Percentiles rank a stretch among this genome's conserved stretches.
Conservation (phyloP, 495 filamentous ascomycete species). For the Geopyxis carbonaria region DNA sequence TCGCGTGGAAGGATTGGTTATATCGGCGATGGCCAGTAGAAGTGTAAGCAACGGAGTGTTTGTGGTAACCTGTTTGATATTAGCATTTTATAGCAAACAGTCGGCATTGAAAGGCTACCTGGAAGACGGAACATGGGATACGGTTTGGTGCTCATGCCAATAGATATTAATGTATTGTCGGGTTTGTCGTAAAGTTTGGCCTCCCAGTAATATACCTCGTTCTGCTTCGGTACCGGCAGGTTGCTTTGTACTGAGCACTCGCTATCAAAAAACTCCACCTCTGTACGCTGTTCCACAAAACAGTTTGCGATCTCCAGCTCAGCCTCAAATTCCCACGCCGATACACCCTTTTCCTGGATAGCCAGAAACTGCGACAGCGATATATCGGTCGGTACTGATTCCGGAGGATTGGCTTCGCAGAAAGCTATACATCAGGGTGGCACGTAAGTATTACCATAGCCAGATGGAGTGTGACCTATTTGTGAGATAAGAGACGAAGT, state of each 20-base stretch:
- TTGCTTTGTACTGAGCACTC: constrained; percentile 97
- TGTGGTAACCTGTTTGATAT: constrained; percentile 55
- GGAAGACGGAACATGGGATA: constrained; percentile 90
- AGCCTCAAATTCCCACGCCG: constrained; percentile 96
- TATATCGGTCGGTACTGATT: constrained; percentile 90
- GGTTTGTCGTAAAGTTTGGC: constrained; percentile 97
- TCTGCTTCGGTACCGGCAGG: constrained; percentile 90
- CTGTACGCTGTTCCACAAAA: constrained; percentile 88
- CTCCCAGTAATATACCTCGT: constrained; percentile 99
- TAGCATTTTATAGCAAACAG: constrained; percentile 8
- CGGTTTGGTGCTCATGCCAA: constrained; percentile 89
- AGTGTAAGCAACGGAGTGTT: constrained; percentile 74
- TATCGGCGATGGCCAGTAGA: constrained; percentile 72
- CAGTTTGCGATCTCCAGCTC: constrained; percentile 98
- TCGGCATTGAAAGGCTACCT: constrained; percentile 38
- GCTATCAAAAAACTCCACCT: constrained; percentile 96
- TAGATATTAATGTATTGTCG: constrained; percentile 62
- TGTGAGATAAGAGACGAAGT: background rate
- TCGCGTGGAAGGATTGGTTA: constrained; percentile 74
- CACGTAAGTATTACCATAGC: constrained; percentile 14
- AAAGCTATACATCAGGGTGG: constrained; percentile 56
- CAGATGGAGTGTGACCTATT: constrained; percentile 1
- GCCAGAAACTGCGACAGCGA: constrained; percentile 93
- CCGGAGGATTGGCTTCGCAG: constrained; percentile 82
- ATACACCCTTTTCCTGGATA: constrained; percentile 97